Base-by-base conservation (phyloP, 2,329 filamentous ascomycete genomes). In the Xylaria multiplex region DNA sequence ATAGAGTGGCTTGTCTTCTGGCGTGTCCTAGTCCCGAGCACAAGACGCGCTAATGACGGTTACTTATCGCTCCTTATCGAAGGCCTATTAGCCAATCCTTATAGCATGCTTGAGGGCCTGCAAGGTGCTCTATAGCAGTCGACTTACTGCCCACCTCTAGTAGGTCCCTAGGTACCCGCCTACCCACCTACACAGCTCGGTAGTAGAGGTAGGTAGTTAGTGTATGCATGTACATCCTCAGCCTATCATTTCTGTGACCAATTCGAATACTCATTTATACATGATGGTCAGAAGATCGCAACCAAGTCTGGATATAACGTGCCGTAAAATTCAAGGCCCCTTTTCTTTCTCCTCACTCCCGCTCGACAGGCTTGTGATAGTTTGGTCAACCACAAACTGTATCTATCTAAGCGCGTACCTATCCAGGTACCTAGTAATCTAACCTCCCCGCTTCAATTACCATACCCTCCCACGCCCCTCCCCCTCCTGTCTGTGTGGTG, bases 21-120 rank as follows among this genome's bases (percentile, higher is more conserved):
- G 27, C 11, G 35, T 37, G 35, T 5, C 11, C 35, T 8, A 9
- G 35, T 37, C 35, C 11, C 35, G 35, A 8, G 35, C 35, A 54
- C 22, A 42, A 22, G 22, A 48, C 56, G 27, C 60, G 19, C 60
- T 43, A 52, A 53, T 52, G 46, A 45, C 46, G 46, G 54, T 19
- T 58, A 45, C 46, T 65, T 62, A 65, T 65, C 63, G 35, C 11
- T 22, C 19, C 19, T 58, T 65, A 65, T 65, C 63, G 37, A 22
- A 27, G 42, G 13, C 48, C 46, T 52, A 11, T 19, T n/a, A 45
- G 35, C 53, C 53, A 62, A 62, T 57, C 60, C 49, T 30, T 37
- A 46, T 19, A 42, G 32, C 8, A 27, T 46, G 42, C 55, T 27
- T 27, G 27, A 22, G 6, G 32, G 32, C 32, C 32, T 35, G 32